Conservation (phyloP, 2,329 filamentous ascomycete genomes). For the Pseudocercospora crystallina region DNA sequence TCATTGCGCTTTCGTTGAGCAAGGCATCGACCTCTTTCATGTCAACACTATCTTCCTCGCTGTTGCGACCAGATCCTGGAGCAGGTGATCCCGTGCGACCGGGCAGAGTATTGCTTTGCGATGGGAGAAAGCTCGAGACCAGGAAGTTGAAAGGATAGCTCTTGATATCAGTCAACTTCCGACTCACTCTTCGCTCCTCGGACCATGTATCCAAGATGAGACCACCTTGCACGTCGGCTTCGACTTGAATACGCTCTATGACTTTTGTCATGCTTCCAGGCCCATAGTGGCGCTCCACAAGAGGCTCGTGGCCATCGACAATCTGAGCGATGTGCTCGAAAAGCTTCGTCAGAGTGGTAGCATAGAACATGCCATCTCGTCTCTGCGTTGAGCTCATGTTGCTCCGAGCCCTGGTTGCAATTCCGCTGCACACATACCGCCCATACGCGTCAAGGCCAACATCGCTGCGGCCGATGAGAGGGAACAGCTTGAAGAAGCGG, state of each 20-base stretch:
- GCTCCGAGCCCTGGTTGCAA: slow-evolving; percentile 76
- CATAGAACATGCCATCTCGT: slow-evolving; percentile 86
- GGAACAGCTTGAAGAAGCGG: slow-evolving; percentile 96
- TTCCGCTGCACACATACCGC: slow-evolving; percentile 91
- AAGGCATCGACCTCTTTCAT: slow-evolving; percentile 94
- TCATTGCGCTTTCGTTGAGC: slow-evolving; percentile 82
- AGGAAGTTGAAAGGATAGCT: slow-evolving; percentile 97
- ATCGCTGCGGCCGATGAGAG: slow-evolving; percentile 83
- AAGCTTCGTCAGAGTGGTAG: slow-evolving; percentile 81
- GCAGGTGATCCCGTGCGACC: slow-evolving; percentile 73
- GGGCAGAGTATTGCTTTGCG: slow-evolving; percentile 62
- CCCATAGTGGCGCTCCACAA: slow-evolving; percentile 94
- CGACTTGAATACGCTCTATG: slow-evolving; percentile 86
- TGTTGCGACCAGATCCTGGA: slow-evolving; percentile 56
- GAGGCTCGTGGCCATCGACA: slow-evolving; percentile 82
- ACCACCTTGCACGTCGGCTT: slow-evolving; percentile 93
- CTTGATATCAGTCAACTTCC: slow-evolving; percentile 90
- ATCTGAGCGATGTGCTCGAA: slow-evolving; percentile 99
- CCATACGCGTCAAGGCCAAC: slow-evolving; percentile 94
- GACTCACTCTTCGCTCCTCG: slow-evolving; percentile 80
- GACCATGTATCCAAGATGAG: slow-evolving; percentile 95
- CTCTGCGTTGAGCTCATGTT: slow-evolving; percentile 69
- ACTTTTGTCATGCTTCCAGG: slow-evolving; percentile 90
- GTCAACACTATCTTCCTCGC: slow-evolving; percentile 89
- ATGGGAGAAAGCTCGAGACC: slow-evolving; percentile 85